A percentile compares a stretch with the other conserved stretches of the same genome.
These are phyloP conservation scores for Fusarium chaquense DNA, from an alignment of 2,329 filamentous ascomycete species.

Conservation along the genomic window DNA sequence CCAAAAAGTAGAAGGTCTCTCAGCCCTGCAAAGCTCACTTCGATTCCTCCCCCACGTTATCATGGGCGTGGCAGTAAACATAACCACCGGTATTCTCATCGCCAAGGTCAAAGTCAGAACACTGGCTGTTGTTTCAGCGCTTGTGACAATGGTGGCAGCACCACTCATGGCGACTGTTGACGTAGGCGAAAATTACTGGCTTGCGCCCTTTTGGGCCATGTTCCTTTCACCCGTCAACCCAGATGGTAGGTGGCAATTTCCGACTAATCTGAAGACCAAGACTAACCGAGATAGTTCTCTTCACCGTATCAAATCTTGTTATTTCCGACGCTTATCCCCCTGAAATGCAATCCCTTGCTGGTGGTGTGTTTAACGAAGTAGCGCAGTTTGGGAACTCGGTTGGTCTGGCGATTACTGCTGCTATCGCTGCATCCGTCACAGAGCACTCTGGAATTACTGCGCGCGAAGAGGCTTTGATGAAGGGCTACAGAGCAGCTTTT, in stretches of 20 bases:
- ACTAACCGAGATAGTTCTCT: slow-evolving; percentile 56
- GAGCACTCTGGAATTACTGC: slow-evolving; percentile 50
- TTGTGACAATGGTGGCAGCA: slow-evolving; percentile 61
- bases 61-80: slow-evolving; percentile 57
- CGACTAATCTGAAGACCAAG: background rate
- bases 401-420: slow-evolving; percentile 63
- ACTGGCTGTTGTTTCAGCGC: slow-evolving; percentile 55
- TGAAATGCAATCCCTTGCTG: slow-evolving; percentile 67
- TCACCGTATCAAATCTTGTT: slow-evolving; percentile 66
- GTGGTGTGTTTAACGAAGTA: slow-evolving; percentile 70
- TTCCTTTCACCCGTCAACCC: slow-evolving; percentile 59
- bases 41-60: slow-evolving; percentile 62
- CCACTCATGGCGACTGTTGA: slow-evolving; percentile 66
- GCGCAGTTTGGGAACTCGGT: slow-evolving; percentile 68
- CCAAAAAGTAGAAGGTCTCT: slow-evolving; percentile 60
- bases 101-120: slow-evolving; percentile 54
- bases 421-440: slow-evolving; percentile 61
- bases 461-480: slow-evolving; percentile 56
- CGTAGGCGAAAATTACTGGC: slow-evolving; percentile 64
- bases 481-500: slow-evolving; percentile 64
- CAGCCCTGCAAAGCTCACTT: slow-evolving; percentile 60
- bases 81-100: slow-evolving; percentile 58
- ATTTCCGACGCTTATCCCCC: slow-evolving; percentile 66
- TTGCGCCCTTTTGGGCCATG: slow-evolving; percentile 58
- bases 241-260: slow-evolving; percentile 50